phyloP scores from a whole-genome alignment of 176 grass and related monocot genomes.

The Thalia dealbata region DNA sequence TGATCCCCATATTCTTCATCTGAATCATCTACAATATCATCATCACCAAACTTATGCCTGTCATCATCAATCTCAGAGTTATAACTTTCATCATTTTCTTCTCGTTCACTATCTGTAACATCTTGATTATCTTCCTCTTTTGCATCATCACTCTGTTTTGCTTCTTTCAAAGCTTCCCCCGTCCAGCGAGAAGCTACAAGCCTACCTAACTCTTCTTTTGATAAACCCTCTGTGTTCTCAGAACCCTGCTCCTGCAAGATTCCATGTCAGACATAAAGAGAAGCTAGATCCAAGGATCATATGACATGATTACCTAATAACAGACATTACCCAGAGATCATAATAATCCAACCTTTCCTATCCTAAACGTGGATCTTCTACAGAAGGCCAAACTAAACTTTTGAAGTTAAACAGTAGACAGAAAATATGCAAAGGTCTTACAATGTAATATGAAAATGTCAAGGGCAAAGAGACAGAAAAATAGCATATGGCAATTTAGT shows the following conservation, averaged over 20 bases:
- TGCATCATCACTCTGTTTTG: conserved; percentile 22
- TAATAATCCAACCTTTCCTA: background rate
- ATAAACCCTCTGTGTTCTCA: conserved; percentile 55
- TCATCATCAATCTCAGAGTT: conserved; percentile 39
- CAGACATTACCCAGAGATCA: background rate
- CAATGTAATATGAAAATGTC: background rate
- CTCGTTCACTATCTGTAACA: conserved; percentile 38
- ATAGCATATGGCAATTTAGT: background rate
- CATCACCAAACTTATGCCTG: conserved; percentile 39
- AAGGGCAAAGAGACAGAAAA: background rate
- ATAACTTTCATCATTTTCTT: conserved; percentile 46
- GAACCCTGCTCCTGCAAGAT: conserved; percentile 44
- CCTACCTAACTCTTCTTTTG: conserved; percentile 81
- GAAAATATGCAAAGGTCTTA: background rate
- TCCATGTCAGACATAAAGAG: background rate
- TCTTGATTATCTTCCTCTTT: conserved; percentile 31
- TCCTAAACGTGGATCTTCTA: background rate
- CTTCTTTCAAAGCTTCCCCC: conserved; percentile 18
- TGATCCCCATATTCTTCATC: conserved; percentile 63
- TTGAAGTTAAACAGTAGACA: too few species aligned
- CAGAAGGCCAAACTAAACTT: too few species aligned
- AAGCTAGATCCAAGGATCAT: background rate
- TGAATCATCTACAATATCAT: conserved; percentile 37
- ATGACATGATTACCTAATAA: background rate
- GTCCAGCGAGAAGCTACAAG: conserved; percentile 96